Conservation (phyloP, 495 filamentous ascomycete species). For the Xylaria intraflava region DNA sequence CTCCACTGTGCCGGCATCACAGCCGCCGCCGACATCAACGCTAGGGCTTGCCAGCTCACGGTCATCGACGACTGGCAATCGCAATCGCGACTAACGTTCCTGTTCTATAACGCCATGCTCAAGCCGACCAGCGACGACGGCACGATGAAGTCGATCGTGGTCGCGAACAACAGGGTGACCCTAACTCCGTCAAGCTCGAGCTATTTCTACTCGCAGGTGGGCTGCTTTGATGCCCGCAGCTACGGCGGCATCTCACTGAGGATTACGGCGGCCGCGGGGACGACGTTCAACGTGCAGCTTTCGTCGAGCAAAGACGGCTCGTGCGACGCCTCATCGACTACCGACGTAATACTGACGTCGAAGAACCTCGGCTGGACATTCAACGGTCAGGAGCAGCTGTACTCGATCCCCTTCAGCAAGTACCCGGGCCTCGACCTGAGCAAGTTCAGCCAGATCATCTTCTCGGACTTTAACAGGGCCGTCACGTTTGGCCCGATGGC, state of each 20-base stretch:
- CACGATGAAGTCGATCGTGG: constrained; percentile 52
- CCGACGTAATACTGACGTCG: constrained; percentile 31
- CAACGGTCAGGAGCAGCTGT: constrained; percentile 54
- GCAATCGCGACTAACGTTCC: constrained; percentile 58
- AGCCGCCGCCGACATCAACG: constrained; percentile 13
- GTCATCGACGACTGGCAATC: constrained; percentile 58
- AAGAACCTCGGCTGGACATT: constrained; percentile 54
- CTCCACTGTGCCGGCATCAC: constrained; percentile 37
- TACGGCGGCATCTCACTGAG: constrained; percentile 56
- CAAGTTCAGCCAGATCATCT: constrained; percentile 47
- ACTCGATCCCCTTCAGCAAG: constrained; percentile 50
- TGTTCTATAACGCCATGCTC: constrained; percentile 55
- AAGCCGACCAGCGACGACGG: constrained; percentile 54
- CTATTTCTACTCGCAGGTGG: constrained; percentile 56
- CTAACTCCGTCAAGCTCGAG: constrained; percentile 41
- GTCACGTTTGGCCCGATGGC: constrained; percentile 52
- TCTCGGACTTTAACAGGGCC: constrained; percentile 39
- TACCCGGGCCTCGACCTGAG: constrained; percentile 46
- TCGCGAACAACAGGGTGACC: constrained; percentile 48
- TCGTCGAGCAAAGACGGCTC: constrained; percentile 38
- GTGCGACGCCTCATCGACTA: constrained; percentile 34
- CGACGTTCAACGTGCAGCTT: constrained; percentile 49
- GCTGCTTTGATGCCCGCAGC: constrained; percentile 45
- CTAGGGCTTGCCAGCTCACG: constrained; percentile 41
- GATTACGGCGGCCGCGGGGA: constrained; percentile 49